Conservation (phyloP, 768 basidiomycete genomes). For the Suillus tomentosus region DNA sequence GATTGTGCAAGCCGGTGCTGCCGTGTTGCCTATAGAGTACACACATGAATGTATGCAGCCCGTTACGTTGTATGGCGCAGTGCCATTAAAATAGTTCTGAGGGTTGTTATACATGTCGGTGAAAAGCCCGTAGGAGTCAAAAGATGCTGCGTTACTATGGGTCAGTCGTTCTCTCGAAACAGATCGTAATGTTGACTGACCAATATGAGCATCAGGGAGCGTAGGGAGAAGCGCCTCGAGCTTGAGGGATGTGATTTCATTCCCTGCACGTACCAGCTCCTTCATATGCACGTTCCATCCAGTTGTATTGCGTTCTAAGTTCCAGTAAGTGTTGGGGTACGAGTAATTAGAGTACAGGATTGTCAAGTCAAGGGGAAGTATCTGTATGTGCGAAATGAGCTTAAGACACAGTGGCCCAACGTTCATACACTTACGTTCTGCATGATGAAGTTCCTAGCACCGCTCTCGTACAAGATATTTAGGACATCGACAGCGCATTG, state of each 20-base stretch:
- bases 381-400: conserved; percentile 36
- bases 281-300: conserved; percentile 59
- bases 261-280: conserved; percentile 53
- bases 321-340: conserved; percentile 55
- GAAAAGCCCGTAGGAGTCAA: conserved; percentile 64
- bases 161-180: background rate
- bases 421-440: conserved; percentile 52
- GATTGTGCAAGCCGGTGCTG: conserved; percentile 37
- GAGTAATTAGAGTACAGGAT: conserved; percentile 49
- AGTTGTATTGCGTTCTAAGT: conserved; percentile 50
- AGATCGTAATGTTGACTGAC: conserved; percentile 35
- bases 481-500: conserved; percentile 64
- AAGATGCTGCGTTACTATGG: conserved; percentile 43
- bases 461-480: conserved; percentile 52
- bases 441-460: conserved; percentile 69
- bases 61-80: conserved; percentile 60
- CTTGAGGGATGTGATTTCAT: conserved; percentile 52
- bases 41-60: conserved; percentile 53
- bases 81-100: conserved; percentile 59
- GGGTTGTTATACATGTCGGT: conserved; percentile 58
- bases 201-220: conserved; percentile 57
- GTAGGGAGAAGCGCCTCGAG: conserved; percentile 49
- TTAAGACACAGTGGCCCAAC: background rate
- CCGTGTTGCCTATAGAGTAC: conserved; percentile 27
- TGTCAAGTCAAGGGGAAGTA: conserved; percentile 55